Base-by-base conservation (phyloP, 2,329 filamentous ascomycete species). In the Davidsoniella virescens region DNA sequence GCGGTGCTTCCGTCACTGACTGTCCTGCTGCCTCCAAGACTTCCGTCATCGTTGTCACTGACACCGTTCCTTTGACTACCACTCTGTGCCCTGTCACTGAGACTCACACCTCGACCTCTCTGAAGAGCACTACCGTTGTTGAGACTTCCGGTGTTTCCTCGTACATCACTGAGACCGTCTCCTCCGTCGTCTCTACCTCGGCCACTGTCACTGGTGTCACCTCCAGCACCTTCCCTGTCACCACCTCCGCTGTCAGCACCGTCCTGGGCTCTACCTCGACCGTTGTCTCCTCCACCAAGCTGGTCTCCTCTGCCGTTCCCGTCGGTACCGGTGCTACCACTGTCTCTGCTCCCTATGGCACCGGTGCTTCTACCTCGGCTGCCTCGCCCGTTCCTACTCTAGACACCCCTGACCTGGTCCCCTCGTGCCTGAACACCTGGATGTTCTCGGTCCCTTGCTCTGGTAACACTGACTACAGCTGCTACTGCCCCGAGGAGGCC, bases 391-490 rank as follows among this genome's bases (percentile, higher is more conserved):
- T 45, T 18, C 44, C 52, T 61, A 69, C 70, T 36, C 66, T 73
- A 40, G 67, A 70, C 52, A 77, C 78, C 67, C 87, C 87, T 52
- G 67, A 71, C 23, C 75, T 88, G 44, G 81, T 95, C 46, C 88
- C 90, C 55, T 78, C 78, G 62, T 96, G 90, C 72, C 70, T 96
- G 67, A 92, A 90, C 76, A 93, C 87, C 60, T 95, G 87, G 85
- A 67, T 94, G 60, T 75, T 77, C 63, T 67, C 72, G 54, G 75
- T 83, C 47, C 70, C 75, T 62, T 96, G 90, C 77, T 73, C 73
- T 59, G 80, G 85, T 69, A 94, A 94, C 79, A 81, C 82, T 41
- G 86, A 94, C 61, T 67, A 73, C 53, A 66, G 68, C 57, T 96
- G 90, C 78, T 94, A 85, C 81, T 96, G 90, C 78, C 83, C 84